Base-by-base conservation (phyloP, 768 basidiomycete species). In the Tylopilus sp. region DNA sequence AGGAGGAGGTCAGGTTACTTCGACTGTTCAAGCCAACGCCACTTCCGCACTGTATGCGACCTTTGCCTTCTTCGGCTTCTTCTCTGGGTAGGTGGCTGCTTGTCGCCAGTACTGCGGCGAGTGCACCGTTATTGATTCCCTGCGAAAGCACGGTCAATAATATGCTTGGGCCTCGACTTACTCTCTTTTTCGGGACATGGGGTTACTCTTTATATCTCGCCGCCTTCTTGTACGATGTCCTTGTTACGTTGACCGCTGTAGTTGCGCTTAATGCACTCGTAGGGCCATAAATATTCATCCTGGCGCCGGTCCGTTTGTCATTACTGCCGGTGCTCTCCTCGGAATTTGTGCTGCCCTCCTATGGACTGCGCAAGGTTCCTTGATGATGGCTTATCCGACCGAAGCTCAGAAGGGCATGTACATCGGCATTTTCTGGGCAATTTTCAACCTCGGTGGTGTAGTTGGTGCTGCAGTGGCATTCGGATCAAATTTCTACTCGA, bases 361-460 rank as follows among this genome's bases (percentile, higher is more conserved):
- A 22, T 82, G 80, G 80, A 73, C 78, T 8, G 76, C 76, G 1
- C 77, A 78, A 56, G 79, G 79, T 13, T 48, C 68, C 3, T 65
- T 81, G 53, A 80, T 81, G 79, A 75, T 80, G 77, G 69, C 73
- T 6, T 79, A 80, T 53, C 79, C 80, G 3, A 69, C 76, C 4
- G 80, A 81, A 57, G 77, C 78, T 47, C 76, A 80, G 60, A 81
- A 81, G 60, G 80, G 80, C 13, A 67, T 69, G 52, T 71, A 73
- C 12, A 79, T 81, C 53, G 71, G 70, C 38, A 57, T 81, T 41
- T 81, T 81, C 65, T 81, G 80, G 80, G 72, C 79, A 35, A 86
- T 91, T 56, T 91, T 93, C 73, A 91, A 90, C 58, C 53, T 89
- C 25, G 88, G 88, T 31, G 83, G 82, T 43, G 85, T 91, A 39